These are phyloP conservation scores for Cytidiella melzeri DNA, from an alignment of 768 basidiomycete species.

Conservation along the genomic window DNA sequence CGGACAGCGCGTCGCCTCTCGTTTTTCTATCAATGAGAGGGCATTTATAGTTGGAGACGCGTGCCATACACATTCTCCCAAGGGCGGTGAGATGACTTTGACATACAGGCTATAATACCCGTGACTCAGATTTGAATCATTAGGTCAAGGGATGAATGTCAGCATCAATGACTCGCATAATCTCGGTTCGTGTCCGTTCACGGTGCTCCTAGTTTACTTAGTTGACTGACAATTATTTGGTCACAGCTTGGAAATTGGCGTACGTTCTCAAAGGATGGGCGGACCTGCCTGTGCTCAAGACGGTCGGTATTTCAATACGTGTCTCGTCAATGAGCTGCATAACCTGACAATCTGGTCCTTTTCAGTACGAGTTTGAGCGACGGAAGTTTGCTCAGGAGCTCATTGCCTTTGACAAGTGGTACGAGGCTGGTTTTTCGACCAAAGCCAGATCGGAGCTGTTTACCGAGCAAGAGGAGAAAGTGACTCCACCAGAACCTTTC, in stretches of 20 bases:
- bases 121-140: too few species aligned
- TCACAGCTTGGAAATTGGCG: slow-evolving; percentile 30
- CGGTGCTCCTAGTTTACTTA: not conserved
- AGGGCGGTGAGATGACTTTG: too few species aligned
- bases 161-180: slow-evolving; percentile 52
- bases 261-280: slow-evolving; percentile 53
- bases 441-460: slow-evolving; percentile 25
- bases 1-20: slow-evolving; percentile 68
- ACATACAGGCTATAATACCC: too few species aligned
- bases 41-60: slow-evolving; percentile 78
- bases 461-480: slow-evolving; percentile 30
- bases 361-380: slow-evolving; percentile 64
- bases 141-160: slow-evolving; percentile 50
- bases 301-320: slow-evolving; percentile 31
- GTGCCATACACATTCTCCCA: slow-evolving; percentile 37
- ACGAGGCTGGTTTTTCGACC: slow-evolving; percentile 45
- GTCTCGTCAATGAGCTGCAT: too few species aligned
- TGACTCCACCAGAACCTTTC: slow-evolving; percentile 43
- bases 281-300: slow-evolving; percentile 39
- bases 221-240: not conserved
- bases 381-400: slow-evolving; percentile 65
- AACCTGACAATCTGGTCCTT: not conserved
- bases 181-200: slow-evolving; percentile 27
- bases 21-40: slow-evolving; percentile 52
- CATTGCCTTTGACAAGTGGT: slow-evolving; percentile 64